These are phyloP conservation scores for Dothidotthia symphoricarpi DNA, from an alignment of 2,329 filamentous ascomycete species.

Conservation along the genomic window DNA sequence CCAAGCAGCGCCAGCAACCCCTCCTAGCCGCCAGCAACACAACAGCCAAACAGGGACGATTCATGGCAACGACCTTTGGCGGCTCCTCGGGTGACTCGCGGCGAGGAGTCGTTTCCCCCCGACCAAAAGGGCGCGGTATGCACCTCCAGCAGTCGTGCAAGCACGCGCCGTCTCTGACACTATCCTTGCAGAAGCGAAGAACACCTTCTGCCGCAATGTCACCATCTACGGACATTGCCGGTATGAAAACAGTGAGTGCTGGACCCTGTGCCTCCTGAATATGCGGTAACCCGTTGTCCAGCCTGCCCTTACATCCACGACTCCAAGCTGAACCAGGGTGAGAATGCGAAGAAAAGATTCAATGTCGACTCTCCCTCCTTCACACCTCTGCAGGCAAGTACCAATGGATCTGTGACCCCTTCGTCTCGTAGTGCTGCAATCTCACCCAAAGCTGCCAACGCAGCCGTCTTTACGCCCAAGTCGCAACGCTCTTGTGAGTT, in stretches of 20 bases:
- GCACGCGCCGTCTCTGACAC: constrained; percentile 19
- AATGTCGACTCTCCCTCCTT: constrained; percentile 98
- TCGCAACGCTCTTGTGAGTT: constrained; percentile 46
- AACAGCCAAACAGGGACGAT: constrained; percentile 22
- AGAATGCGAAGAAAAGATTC: constrained; percentile 68
- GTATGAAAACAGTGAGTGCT: constrained; percentile 70
- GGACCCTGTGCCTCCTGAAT: constrained; percentile 6
- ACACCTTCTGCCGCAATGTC: constrained; percentile 88
- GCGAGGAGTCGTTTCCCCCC: constrained; percentile 44
- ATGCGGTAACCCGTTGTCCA: constrained; percentile 22
- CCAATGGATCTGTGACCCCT: constrained; percentile 47
- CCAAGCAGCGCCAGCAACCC: constrained; percentile 17
- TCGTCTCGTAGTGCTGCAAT: constrained; percentile 70
- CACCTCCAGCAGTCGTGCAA: constrained; percentile 6
- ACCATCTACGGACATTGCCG: constrained; percentile 91
- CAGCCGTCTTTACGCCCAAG: constrained; percentile 79
- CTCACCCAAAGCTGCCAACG: constrained; percentile 85
- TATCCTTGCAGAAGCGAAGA: constrained; percentile 62
- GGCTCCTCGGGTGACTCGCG: constrained; percentile 42
- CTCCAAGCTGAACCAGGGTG: constrained; percentile 58
- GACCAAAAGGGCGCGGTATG: constrained; percentile 47
- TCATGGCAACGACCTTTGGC: constrained; percentile 41
- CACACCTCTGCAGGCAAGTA: constrained; percentile 63
- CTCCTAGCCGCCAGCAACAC: constrained; percentile 16
- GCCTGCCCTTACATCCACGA: constrained; percentile 85